Conservation (phyloP, 306 rosid genomes). For the Canavalia ensiformis region DNA sequence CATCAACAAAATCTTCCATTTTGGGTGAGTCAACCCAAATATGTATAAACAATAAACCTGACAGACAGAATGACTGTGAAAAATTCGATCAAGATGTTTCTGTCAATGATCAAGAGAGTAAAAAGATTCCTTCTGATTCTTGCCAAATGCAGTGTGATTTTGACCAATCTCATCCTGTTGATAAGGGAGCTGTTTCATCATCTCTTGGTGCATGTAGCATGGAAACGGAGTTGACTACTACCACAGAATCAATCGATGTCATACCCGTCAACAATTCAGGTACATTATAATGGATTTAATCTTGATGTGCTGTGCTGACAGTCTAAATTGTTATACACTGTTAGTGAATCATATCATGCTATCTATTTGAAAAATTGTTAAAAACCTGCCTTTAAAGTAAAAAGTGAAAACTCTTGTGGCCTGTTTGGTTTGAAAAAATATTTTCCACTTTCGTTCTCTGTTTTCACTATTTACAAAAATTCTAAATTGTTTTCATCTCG, state of each 20-base stretch:
- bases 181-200: slow-evolving; percentile 55
- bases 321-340: background rate
- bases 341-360: slow-evolving; percentile 8
- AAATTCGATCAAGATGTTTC: slow-evolving; percentile 49
- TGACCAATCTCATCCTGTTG: slow-evolving; percentile 54
- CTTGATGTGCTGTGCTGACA: background rate
- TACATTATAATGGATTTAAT: slow-evolving; percentile 47
- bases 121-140: slow-evolving; percentile 52
- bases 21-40: slow-evolving; percentile 59
- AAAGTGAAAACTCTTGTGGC: background rate
- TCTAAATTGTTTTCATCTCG: background rate
- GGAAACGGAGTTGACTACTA: slow-evolving; percentile 53
- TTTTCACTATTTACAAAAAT: background rate
- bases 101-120: slow-evolving; percentile 54
- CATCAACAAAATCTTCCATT: slow-evolving; percentile 54
- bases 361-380: slow-evolving; percentile 10
- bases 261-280: slow-evolving; percentile 65
- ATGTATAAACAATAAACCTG: slow-evolving; percentile 47
- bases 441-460: background rate
- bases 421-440: background rate
- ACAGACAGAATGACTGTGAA: slow-evolving; percentile 45
- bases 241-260: slow-evolving; percentile 44
- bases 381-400: background rate
- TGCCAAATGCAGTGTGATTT: slow-evolving; percentile 48
- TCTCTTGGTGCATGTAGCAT: slow-evolving; percentile 47